Evolutionary conservation across 345 rosid genomes (phyloP).

Genomic region (Citrus australasica): DNA sequence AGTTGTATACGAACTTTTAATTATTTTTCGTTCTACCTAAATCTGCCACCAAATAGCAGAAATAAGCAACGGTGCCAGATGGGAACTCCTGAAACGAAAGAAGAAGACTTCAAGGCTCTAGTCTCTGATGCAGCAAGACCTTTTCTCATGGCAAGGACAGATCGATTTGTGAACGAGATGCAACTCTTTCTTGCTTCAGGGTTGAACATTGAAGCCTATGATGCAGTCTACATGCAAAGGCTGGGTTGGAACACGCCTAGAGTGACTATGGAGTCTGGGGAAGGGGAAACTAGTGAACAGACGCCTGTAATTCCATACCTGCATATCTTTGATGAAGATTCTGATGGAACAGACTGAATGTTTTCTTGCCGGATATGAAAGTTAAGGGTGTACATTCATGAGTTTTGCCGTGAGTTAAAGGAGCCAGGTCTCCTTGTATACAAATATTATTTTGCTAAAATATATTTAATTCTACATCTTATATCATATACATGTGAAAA

Average conservation of each 20-base stretch:
- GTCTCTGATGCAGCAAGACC: slow-evolving; percentile 64
- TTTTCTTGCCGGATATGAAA: neutral
- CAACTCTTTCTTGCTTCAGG: slow-evolving; percentile 79
- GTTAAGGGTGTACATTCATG: neutral
- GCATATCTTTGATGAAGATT: slow-evolving; percentile 54
- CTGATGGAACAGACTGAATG: slow-evolving; percentile 35
- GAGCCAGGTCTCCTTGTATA: neutral
- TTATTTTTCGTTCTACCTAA: neutral
- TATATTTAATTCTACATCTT: too few species aligned
- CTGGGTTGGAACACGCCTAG: slow-evolving; percentile 38
- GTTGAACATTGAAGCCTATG: slow-evolving; percentile 67
- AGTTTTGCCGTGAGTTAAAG: neutral
- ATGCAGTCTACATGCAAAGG: slow-evolving; percentile 47
- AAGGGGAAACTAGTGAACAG: slow-evolving; percentile 19
- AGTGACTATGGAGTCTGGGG: slow-evolving; percentile 15
- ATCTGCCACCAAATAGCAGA: slow-evolving; percentile 24
- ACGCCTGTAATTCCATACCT: slow-evolving; percentile 34
- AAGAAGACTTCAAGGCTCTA: slow-evolving; percentile 44
- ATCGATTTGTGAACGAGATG: slow-evolving; percentile 56
- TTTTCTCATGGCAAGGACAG: slow-evolving; percentile 56
- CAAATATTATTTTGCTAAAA: too few species aligned
- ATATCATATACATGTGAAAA: too few species aligned
- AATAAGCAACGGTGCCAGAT: slow-evolving; percentile 19
- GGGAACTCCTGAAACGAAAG: slow-evolving; percentile 37
- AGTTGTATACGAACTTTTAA: neutral